phyloP scores from a whole-genome alignment of 805 yeast species.

The Kodamaea kaohsiungensis region DNA sequence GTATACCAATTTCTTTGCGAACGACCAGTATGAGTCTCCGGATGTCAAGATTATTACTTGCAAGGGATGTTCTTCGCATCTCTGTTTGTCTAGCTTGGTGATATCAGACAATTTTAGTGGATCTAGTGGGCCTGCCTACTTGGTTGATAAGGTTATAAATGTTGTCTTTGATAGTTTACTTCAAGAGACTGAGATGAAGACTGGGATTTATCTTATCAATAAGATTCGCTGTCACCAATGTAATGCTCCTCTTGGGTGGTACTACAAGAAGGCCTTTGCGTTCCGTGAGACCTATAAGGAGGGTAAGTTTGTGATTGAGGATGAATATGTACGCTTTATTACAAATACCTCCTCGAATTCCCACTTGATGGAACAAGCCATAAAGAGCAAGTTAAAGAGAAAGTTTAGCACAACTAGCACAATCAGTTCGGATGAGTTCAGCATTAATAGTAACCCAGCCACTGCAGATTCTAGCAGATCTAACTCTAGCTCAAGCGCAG shows the following conservation, averaged over 20 bases:
- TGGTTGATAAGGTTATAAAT: constrained; percentile 42
- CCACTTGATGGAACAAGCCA: constrained; percentile 34
- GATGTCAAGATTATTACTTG: constrained; percentile 43
- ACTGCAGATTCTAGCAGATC: constrained; percentile 4
- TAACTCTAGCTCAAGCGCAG: constrained; percentile 5
- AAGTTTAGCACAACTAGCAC: constrained; percentile 19
- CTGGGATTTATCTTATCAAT: constrained; percentile 39
- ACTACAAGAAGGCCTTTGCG: constrained; percentile 37
- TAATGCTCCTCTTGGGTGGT: constrained; percentile 39
- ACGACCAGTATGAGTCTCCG: constrained; percentile 34
- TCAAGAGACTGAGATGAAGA: constrained; percentile 38
- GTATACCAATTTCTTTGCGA: constrained; percentile 41
- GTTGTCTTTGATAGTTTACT: constrained; percentile 25
- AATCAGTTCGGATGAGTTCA: constrained; percentile 9
- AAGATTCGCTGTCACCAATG: constrained; percentile 44
- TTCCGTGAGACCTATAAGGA: constrained; percentile 42
- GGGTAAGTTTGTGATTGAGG: constrained; percentile 46
- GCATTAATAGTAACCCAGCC: constrained; percentile 1
- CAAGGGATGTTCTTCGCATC: constrained; percentile 41
- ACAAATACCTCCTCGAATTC: constrained; percentile 37
- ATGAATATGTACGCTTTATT: constrained; percentile 33
- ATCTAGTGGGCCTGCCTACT: constrained; percentile 40
- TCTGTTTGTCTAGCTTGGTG: constrained; percentile 38
- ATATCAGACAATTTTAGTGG: constrained; percentile 42
- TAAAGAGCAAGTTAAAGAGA: constrained; percentile 21